Evolutionary conservation across 805 yeast genomes (phyloP).

Genomic region (Danielozyma ontarioensis): DNA sequence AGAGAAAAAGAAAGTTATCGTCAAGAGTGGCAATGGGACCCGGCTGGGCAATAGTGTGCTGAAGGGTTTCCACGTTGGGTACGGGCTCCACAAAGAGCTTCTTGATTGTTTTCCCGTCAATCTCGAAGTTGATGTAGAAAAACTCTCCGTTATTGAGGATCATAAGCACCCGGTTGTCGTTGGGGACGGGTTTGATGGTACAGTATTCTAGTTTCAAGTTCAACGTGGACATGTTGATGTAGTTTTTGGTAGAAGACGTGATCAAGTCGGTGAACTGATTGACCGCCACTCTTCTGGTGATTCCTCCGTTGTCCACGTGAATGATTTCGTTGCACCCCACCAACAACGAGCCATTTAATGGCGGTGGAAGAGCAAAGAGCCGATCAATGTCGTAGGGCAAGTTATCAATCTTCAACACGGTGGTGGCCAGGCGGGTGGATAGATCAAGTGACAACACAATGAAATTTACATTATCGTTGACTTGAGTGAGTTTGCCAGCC

Average conservation of each 20-base stretch:
- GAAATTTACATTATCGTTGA: constrained; percentile 58
- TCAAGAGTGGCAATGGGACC: constrained; percentile 38
- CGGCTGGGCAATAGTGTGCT: constrained; percentile 33
- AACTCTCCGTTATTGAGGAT: constrained; percentile 29
- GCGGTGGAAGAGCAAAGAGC: constrained; percentile 57
- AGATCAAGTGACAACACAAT: constrained; percentile 67
- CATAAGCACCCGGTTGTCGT: constrained; percentile 30
- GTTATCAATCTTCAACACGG: constrained; percentile 57
- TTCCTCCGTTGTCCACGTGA: constrained; percentile 77
- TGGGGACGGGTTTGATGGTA: constrained; percentile 27
- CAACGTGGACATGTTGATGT: constrained; percentile 44
- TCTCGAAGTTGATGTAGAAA: constrained; percentile 29
- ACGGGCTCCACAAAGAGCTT: constrained; percentile 27
- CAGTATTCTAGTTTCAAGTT: constrained; percentile 55
- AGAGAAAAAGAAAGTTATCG: constrained; percentile 48
- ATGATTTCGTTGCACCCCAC: constrained; percentile 74
- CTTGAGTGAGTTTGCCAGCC: constrained; percentile 66
- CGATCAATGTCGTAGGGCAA: constrained; percentile 72
- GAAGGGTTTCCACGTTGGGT: constrained; percentile 20
- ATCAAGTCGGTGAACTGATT: constrained; percentile 46
- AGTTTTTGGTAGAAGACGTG: constrained; percentile 31
- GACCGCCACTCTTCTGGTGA: constrained; percentile 55
- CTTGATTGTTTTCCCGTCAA: constrained; percentile 40
- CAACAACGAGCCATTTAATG: constrained; percentile 63
- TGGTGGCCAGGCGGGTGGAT: constrained; percentile 50